Percentiles rank a stretch among this genome's conserved stretches.
Conservation (phyloP, 257 asterid genomes). For the Fraxinus excelsior region DNA sequence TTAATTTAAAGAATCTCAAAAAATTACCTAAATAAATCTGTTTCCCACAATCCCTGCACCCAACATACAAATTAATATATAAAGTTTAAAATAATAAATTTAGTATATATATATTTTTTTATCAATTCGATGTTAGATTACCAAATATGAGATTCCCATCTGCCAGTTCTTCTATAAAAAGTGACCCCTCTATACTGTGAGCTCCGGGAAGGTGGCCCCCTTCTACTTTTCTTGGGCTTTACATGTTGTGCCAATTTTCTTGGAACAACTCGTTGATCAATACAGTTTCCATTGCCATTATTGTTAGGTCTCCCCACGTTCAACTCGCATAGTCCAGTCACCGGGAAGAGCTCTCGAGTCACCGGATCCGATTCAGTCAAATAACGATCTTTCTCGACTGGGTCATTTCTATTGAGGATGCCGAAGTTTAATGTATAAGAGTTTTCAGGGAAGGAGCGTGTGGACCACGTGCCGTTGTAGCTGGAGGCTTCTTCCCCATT, state of each 20-base stretch:
- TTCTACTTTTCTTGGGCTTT: slow-evolving; percentile 50
- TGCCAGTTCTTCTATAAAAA: slow-evolving; percentile 68
- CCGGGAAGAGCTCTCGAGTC: slow-evolving; percentile 67
- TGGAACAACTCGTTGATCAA: neutral
- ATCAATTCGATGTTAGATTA: slow-evolving; percentile 5
- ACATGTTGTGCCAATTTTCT: slow-evolving; percentile 30
- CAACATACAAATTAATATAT: slow-evolving; percentile 5
- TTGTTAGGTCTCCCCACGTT: slow-evolving; percentile 22
- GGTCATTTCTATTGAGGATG: slow-evolving; percentile 29
- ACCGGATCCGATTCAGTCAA: slow-evolving; percentile 37
- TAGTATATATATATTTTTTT: no score
- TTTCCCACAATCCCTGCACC: slow-evolving; percentile 72
- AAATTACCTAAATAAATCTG: slow-evolving; percentile 67
- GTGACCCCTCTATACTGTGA: slow-evolving; percentile 76
- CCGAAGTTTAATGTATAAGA: slow-evolving; percentile 50
- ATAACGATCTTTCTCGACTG: slow-evolving; percentile 12
- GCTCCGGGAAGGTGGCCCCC: slow-evolving; percentile 68
- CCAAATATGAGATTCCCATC: slow-evolving; percentile 83
- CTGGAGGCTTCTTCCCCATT: slow-evolving; percentile 34
- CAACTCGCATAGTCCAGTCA: slow-evolving; percentile 36
- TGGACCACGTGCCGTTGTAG: slow-evolving; percentile 19
- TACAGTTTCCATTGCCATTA: slow-evolving; percentile 19
- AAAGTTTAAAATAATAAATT: neutral
- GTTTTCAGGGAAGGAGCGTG: slow-evolving; percentile 37
- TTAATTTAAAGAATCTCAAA: slow-evolving; percentile 1